Base-by-base conservation (phyloP, 2,329 filamentous ascomycete species). In the Boeremia lycopersici region DNA sequence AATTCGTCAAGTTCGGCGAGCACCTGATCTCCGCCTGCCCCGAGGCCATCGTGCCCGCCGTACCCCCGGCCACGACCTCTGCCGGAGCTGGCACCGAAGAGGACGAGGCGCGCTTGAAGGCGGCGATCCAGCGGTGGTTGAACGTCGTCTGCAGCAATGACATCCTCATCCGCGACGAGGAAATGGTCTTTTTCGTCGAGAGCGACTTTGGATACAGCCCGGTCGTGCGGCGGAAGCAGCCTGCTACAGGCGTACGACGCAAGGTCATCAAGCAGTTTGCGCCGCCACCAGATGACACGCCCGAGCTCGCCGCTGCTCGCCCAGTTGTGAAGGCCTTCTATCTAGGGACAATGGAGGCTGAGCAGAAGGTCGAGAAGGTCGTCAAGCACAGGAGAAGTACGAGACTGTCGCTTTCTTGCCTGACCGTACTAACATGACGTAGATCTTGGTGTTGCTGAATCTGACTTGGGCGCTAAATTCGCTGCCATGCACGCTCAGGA, bases 231-330 rank as follows among this genome's bases (percentile, higher is more conserved):
- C 91, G 92, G 83, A 96, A 96, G 81, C 95, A 99, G 76, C 95
- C 95, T 19, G 95, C 95, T 8, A 99, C 95, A 1, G 95, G 95
- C 38, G 91, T 99, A 65, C 87, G 95, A 60, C 86, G 95, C 71
- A 97, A 97, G 79, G 89, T 98, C 57, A 82, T 99, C 73, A 99
- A 99, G 82, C 95, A 99, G 75, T 99, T 99, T 76, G 93, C 95
- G 33, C 95, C 95, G 29, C 95, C 95, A 0, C 93, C 95, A 11
- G 95, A 99, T 76, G 95, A 99, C 74, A 98, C 95, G 1, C 93
- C 93, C 9, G 95, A 99, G 78, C 82, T 99, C 50, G 88, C 93
- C 60, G 89, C 95, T 67, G 92, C 93, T 17, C 86, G 95, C 48
- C 95, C 95, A 0, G 82, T 91, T 38, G 95, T 98, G 33, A 99